These are phyloP conservation scores for Porcisia hertigi DNA, from an alignment of 208 protist species.

Conservation along the genomic window DNA sequence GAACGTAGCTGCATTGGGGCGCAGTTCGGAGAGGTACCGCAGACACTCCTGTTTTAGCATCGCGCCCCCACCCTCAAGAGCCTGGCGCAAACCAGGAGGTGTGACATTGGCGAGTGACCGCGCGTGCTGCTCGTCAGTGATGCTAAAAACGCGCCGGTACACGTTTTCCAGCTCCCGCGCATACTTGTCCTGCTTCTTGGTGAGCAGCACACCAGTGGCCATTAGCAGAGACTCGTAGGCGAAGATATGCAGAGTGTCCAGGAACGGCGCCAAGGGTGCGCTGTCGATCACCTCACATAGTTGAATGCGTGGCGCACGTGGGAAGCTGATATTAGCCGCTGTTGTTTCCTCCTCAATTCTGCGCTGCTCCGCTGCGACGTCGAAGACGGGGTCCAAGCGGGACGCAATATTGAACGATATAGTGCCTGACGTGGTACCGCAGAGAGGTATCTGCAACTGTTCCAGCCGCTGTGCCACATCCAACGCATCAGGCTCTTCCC, in stretches of 20 bases:
- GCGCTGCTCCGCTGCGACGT: conserved; percentile 13
- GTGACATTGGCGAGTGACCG: conserved; percentile 47
- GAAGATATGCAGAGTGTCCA: conserved; percentile 28
- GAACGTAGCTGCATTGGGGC: conserved; percentile 29
- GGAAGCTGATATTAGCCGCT: neutral
- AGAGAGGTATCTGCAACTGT: conserved; percentile 32
- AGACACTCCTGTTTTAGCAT: conserved; percentile 6
- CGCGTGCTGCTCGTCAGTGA: conserved; percentile 52
- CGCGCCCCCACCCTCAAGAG: neutral
- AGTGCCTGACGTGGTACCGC: conserved; percentile 35
- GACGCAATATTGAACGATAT: conserved; percentile 25
- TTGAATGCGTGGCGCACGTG: conserved; percentile 21
- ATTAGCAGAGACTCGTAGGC: conserved; percentile 76
- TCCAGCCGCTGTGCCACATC: conserved; percentile 16
- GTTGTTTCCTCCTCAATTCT: neutral
- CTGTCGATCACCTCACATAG: conserved; percentile 52
- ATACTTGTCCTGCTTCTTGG: conserved; percentile 6
- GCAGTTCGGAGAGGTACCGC: conserved; percentile 20
- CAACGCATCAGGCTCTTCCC: neutral
- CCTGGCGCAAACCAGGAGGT: conserved; percentile 19
- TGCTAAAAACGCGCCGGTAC: conserved; percentile 44
- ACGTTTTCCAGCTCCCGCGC: conserved; percentile 38
- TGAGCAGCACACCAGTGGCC: conserved; percentile 36
- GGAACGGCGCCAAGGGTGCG: conserved; percentile 32
- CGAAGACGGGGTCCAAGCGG: conserved; percentile 18